Evolutionary conservation across 2,329 filamentous ascomycete genomes (phyloP).

Genomic region (Alternaria hordeiaustralica): DNA sequence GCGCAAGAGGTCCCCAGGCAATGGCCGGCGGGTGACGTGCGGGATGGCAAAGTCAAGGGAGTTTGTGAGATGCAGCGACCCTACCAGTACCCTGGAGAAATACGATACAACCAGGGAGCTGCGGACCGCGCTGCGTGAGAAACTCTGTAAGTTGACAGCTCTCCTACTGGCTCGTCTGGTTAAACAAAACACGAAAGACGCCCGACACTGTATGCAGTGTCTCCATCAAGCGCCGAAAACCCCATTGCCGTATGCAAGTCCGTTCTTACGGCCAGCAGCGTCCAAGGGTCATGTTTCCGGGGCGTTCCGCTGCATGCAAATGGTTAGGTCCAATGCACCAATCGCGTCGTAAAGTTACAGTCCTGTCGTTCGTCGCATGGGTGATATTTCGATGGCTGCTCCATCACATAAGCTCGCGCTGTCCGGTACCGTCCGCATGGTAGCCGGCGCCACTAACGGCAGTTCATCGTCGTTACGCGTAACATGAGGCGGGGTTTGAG

Average conservation of each 20-base stretch:
- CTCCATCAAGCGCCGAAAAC: background rate
- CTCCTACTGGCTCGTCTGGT: background rate
- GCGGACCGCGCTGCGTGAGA: background rate
- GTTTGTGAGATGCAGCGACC: background rate
- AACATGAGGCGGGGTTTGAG: slow-evolving; percentile 4
- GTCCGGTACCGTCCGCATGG: slow-evolving; percentile 14
- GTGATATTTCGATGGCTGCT: background rate
- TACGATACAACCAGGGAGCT: background rate
- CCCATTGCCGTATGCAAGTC: background rate
- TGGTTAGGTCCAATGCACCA: background rate
- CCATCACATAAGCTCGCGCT: slow-evolving; percentile 16
- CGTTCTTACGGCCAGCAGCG: background rate
- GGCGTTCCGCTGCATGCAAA: background rate
- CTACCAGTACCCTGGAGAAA: background rate
- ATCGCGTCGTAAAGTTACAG: background rate
- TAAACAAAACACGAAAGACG: background rate
- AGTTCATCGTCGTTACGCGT: slow-evolving; percentile 9
- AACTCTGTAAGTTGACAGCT: background rate
- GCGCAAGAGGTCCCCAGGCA: background rate
- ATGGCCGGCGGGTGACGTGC: background rate
- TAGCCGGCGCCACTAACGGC: slow-evolving; percentile 8
- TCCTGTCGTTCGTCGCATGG: background rate
- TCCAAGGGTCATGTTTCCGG: background rate
- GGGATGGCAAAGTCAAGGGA: background rate
- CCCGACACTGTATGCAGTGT: background rate